These are phyloP conservation scores for Ophiostoma tasmaniense DNA, from an alignment of 2,329 filamentous ascomycete species.

Conservation along the genomic window DNA sequence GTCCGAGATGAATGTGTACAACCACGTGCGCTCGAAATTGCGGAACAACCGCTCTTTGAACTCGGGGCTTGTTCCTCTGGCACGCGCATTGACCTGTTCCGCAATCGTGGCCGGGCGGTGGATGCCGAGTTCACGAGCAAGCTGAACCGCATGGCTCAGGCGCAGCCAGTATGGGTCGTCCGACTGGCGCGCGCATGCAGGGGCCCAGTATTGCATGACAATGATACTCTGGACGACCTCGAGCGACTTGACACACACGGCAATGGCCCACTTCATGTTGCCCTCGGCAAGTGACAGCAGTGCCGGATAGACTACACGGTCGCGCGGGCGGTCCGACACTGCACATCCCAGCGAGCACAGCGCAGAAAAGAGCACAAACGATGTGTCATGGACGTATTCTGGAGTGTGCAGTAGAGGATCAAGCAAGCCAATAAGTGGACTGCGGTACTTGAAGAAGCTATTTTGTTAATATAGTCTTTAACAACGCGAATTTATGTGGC, in stretches of 20 bases:
- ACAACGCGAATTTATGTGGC: background rate
- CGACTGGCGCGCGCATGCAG: slow-evolving; percentile 19
- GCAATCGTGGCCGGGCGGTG: slow-evolving; percentile 19
- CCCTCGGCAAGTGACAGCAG: slow-evolving; percentile 23
- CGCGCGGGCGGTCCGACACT: slow-evolving; percentile 23
- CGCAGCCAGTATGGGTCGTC: slow-evolving; percentile 25
- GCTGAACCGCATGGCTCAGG: slow-evolving; percentile 23
- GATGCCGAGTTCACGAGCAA: slow-evolving; percentile 23
- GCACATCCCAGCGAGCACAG: slow-evolving; percentile 25
- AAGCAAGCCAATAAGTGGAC: slow-evolving; percentile 22
- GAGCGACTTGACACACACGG: slow-evolving; percentile 23
- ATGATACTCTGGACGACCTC: slow-evolving; percentile 25
- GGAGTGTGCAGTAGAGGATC: slow-evolving; percentile 24
- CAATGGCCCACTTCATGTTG: slow-evolving; percentile 25
- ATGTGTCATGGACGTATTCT: slow-evolving; percentile 21
- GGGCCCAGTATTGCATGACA: slow-evolving; percentile 24
- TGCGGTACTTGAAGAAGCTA: slow-evolving; percentile 24
- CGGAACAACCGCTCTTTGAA: slow-evolving; percentile 18
- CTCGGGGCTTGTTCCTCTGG: slow-evolving; percentile 11
- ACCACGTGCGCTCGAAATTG: slow-evolving; percentile 21
- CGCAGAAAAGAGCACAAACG: slow-evolving; percentile 24
- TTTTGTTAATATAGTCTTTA: background rate
- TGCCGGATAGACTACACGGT: slow-evolving; percentile 22
- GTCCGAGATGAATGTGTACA: slow-evolving; percentile 21
- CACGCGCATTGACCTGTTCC: slow-evolving; percentile 20